Conservation (phyloP, 768 basidiomycete species). For the Cytidiella melzeri region DNA sequence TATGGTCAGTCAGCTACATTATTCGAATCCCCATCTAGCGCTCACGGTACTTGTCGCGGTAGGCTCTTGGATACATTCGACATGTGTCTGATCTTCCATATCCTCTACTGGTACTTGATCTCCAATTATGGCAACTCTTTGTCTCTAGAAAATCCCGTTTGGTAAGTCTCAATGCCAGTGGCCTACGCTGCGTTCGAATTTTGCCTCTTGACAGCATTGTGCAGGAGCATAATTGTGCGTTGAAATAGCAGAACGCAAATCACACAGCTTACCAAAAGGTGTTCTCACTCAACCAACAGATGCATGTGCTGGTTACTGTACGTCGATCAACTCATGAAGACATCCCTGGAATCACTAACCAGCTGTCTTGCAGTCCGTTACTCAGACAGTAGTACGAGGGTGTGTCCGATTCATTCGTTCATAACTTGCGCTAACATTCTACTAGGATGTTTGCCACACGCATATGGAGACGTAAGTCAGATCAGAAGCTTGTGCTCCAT, state of each 20-base stretch:
- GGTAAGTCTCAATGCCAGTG: slow-evolving; percentile 37
- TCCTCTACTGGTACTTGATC: slow-evolving; percentile 54
- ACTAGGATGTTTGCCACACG: slow-evolving; percentile 43
- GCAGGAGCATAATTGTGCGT: slow-evolving; percentile 6
- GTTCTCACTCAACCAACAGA: slow-evolving; percentile 25
- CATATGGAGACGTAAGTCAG: slow-evolving; percentile 43
- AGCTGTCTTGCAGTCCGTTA: slow-evolving; percentile 10
- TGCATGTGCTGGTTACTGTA: slow-evolving; percentile 51
- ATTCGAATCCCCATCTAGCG: not conserved
- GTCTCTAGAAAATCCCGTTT: slow-evolving; percentile 40
- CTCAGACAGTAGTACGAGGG: slow-evolving; percentile 10
- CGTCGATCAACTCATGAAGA: too few relatives aligned
- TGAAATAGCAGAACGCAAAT: too few relatives aligned
- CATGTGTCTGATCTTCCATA: slow-evolving; percentile 44
- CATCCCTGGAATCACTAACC: too few relatives aligned
- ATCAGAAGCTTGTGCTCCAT: too few relatives aligned
- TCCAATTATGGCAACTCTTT: slow-evolving; percentile 44
- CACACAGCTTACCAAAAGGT: too few relatives aligned
- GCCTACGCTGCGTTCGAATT: too few relatives aligned
- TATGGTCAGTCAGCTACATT: not conserved
- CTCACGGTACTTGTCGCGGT: not conserved
- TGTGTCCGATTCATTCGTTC: not conserved
- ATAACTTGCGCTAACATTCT: too few relatives aligned
- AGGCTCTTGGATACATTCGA: slow-evolving; percentile 56
- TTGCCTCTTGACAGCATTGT: too few relatives aligned